These are phyloP conservation scores for Aspergillus bridgeri DNA, from an alignment of 495 filamentous ascomycete species.

Conservation along the genomic window DNA sequence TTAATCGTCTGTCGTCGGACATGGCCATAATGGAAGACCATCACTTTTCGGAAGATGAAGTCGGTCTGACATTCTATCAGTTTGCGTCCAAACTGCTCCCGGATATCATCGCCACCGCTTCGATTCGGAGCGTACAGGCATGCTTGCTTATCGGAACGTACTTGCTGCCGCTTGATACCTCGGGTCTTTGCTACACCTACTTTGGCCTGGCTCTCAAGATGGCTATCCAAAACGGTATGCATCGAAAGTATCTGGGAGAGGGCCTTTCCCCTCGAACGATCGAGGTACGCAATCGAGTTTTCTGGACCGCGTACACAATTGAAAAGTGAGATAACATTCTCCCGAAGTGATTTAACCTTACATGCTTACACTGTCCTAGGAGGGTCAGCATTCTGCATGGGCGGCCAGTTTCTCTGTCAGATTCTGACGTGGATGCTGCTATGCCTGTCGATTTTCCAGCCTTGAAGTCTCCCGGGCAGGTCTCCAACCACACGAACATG, in stretches of 20 bases:
- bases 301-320: conserved; percentile 51
- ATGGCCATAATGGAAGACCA: conserved; percentile 35
- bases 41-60: conserved; percentile 49
- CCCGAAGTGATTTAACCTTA: background rate
- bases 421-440: conserved; percentile 46
- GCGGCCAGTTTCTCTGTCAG: conserved; percentile 41
- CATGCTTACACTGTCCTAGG: conserved; percentile 19
- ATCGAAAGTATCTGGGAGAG: conserved; percentile 46
- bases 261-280: conserved; percentile 40
- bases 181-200: conserved; percentile 50
- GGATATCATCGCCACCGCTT: conserved; percentile 52
- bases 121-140: conserved; percentile 50
- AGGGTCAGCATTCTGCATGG: conserved; percentile 48
- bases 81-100: conserved; percentile 48
- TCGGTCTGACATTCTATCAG: conserved; percentile 52
- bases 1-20: conserved; percentile 34
- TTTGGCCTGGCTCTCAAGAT: conserved; percentile 49
- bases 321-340: conserved; percentile 44
- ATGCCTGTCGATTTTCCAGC: conserved; percentile 44
- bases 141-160: conserved; percentile 50
- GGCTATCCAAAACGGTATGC: conserved; percentile 55
- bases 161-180: conserved; percentile 47
- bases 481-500: conserved; percentile 47
- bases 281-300: conserved; percentile 48
- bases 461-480: conserved; percentile 31